Conservation (phyloP, 2,329 filamentous ascomycete genomes). For the Sporothrix euskadiensis region DNA sequence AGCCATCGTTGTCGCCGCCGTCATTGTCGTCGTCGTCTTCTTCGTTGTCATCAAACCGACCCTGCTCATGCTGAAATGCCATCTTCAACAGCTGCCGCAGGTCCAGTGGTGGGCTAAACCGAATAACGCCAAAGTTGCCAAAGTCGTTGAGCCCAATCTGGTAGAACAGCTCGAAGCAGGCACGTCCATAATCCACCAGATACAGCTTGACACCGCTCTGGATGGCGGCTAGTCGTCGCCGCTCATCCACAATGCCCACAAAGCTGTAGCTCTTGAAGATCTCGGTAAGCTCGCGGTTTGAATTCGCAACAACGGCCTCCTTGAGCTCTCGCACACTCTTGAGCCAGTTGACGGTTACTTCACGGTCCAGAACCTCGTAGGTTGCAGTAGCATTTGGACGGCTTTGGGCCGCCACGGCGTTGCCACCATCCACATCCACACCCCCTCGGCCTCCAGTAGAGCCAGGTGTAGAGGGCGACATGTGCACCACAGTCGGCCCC, state of each 20-base stretch:
- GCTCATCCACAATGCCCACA: slow-evolving; percentile 87
- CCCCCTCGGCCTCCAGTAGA: slow-evolving; percentile 25
- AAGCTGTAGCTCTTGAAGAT: slow-evolving; percentile 87
- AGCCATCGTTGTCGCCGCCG: slow-evolving; percentile 49
- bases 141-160: slow-evolving; percentile 94
- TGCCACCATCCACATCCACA: neutral
- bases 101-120: slow-evolving; percentile 73
- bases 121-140: slow-evolving; percentile 85
- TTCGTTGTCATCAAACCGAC: slow-evolving; percentile 41
- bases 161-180: slow-evolving; percentile 89
- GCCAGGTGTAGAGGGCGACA: slow-evolving; percentile 34
- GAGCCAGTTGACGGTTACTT: slow-evolving; percentile 69
- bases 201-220: slow-evolving; percentile 91
- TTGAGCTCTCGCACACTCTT: slow-evolving; percentile 85
- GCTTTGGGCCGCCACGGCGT: neutral
- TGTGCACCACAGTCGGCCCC: slow-evolving; percentile 35
- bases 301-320: slow-evolving; percentile 73
- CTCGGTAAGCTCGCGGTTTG: slow-evolving; percentile 84
- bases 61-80: slow-evolving; percentile 70
- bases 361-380: slow-evolving; percentile 72
- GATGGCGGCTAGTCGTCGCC: slow-evolving; percentile 83
- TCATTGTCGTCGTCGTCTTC: slow-evolving; percentile 61
- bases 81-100: slow-evolving; percentile 70
- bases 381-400: slow-evolving; percentile 44
- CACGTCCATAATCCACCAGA: slow-evolving; percentile 87